Evolutionary conservation across 192 early-diverging fungal species (phyloP).

Genomic region (Coemansia sp.): DNA sequence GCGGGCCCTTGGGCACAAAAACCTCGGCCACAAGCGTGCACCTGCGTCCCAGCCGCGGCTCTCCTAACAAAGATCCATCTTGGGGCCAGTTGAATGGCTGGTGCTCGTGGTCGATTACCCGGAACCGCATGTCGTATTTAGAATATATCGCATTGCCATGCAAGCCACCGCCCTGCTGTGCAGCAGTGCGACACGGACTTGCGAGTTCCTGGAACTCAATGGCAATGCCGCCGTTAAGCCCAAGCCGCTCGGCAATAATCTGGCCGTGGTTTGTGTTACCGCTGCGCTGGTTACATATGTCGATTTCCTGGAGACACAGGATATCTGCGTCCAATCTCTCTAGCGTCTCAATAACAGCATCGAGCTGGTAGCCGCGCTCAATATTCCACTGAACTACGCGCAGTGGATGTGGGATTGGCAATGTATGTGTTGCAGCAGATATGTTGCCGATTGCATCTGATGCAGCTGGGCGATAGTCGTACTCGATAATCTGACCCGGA

Average conservation of each 20-base stretch:
- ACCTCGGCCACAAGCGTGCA: constrained; percentile 63
- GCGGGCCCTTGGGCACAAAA: constrained; percentile 44
- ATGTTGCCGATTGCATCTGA: neutral
- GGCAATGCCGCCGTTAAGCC: constrained; percentile 64
- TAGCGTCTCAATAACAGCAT: constrained; percentile 56
- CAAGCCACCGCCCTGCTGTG: constrained; percentile 72
- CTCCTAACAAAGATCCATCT: constrained; percentile 57
- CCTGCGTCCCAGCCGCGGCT: constrained; percentile 64
- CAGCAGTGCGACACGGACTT: constrained; percentile 53
- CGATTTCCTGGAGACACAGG: constrained; percentile 71
- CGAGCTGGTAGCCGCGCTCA: constrained; percentile 73
- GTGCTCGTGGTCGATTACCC: constrained; percentile 63
- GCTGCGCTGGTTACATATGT: constrained; percentile 70
- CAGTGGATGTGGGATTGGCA: constrained; percentile 39
- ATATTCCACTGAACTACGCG: constrained; percentile 80
- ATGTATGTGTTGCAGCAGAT: too few species aligned
- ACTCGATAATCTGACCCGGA: constrained; percentile 35
- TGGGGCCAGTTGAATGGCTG: constrained; percentile 70
- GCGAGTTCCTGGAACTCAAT: constrained; percentile 74
- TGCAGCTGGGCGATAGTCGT: constrained; percentile 28
- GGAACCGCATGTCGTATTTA: constrained; percentile 59
- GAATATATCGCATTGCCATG: constrained; percentile 78
- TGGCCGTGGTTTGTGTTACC: constrained; percentile 59
- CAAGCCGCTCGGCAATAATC: constrained; percentile 58
- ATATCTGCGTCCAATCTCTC: constrained; percentile 66